Percentiles rank a stretch among this genome's conserved stretches.
Evolutionary conservation across 2,329 filamentous ascomycete species (phyloP).

Genomic region (Hymenoscyphus fraxineus): DNA sequence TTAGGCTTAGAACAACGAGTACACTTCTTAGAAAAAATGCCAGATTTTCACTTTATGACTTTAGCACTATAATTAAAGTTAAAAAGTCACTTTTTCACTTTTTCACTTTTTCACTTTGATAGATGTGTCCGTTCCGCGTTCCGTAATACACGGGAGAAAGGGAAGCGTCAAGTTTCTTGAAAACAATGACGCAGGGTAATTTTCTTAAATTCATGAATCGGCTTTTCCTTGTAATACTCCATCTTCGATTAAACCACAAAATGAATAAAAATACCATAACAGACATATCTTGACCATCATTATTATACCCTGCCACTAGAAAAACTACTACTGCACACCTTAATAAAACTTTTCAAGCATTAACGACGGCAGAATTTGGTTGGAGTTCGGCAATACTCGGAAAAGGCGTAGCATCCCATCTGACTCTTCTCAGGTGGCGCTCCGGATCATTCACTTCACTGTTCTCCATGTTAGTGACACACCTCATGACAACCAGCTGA

Average conservation of each 20-base stretch:
- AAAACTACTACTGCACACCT: not conserved
- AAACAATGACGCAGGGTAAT: not conserved
- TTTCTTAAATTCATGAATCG: not conserved
- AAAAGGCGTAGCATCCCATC: conserved; percentile 33
- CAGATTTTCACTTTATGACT: no score
- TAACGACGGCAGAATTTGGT: not conserved
- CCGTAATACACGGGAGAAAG: no score
- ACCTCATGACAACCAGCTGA: not conserved
- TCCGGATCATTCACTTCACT: conserved; percentile 34
- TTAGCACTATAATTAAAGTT: no score
- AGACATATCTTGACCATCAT: not conserved
- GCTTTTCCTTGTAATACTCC: not conserved
- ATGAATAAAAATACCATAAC: not conserved
- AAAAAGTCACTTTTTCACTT: no score
- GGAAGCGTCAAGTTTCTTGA: not conserved
- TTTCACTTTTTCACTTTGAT: no score
- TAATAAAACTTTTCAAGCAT: not conserved
- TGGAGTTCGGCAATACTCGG: not conserved
- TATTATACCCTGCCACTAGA: not conserved
- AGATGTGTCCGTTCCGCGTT: no score
- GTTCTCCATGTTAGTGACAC: not conserved
- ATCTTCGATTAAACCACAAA: not conserved
- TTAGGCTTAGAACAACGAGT: no score
- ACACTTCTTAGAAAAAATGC: no score
- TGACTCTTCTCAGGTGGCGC: conserved; percentile 36